Percentiles rank a stretch among this genome's conserved stretches.
Evolutionary conservation across 2,329 filamentous ascomycete genomes (phyloP).

Genomic region (Drechslera avenae): DNA sequence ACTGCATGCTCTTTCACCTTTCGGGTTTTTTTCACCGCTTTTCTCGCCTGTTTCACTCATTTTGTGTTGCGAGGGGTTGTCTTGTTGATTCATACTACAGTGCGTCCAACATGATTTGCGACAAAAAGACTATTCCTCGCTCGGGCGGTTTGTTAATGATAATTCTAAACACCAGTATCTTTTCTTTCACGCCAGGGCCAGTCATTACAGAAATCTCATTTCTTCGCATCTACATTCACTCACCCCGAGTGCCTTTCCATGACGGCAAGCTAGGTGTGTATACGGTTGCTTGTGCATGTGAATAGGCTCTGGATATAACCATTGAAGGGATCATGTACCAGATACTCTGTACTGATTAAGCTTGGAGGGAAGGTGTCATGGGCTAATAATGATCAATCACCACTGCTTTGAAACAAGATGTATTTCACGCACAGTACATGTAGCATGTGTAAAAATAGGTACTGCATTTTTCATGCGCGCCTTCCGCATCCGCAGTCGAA

Average conservation of each 20-base stretch:
- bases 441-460: not conserved
- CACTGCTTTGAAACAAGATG: no score
- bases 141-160: not conserved
- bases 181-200: conserved; percentile 23
- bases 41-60: not conserved
- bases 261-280: conserved; percentile 1
- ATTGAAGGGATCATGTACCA: conserved; percentile 2
- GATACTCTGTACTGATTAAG: conserved; percentile 9
- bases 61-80: not conserved
- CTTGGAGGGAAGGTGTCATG: not conserved
- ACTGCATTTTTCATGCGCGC: not conserved
- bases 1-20: no score
- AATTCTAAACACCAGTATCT: not conserved
- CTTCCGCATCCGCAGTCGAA: conserved; percentile 1
- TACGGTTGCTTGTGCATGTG: conserved; percentile 1
- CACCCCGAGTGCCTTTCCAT: not conserved
- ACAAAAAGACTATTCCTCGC: not conserved
- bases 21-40: not conserved
- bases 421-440: no score
- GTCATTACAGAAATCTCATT: conserved; percentile 15
- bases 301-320: not conserved
- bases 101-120: not conserved
- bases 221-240: conserved; percentile 1
- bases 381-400: no score
- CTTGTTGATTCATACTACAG: not conserved